Percentiles rank a stretch among this genome's conserved stretches.
These are phyloP conservation scores for Seiridium unicorne DNA, from an alignment of 2,329 filamentous ascomycete genomes.

Conservation along the genomic window DNA sequence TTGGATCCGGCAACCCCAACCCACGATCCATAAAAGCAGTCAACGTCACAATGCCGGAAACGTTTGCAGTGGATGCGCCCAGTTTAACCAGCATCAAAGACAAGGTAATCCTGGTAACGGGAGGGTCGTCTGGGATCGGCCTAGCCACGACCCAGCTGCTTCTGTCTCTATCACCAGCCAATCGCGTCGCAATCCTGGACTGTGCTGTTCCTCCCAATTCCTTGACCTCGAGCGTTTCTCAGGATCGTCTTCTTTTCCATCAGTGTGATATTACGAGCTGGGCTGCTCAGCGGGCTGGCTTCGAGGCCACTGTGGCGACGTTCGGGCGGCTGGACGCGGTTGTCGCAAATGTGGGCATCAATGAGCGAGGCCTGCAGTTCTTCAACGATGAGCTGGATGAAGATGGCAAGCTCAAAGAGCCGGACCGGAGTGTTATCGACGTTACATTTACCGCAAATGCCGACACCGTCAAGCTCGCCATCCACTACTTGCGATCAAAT, in stretches of 20 bases:
- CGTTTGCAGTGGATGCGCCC: slow-evolving; percentile 41
- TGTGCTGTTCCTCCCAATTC: slow-evolving; percentile 35
- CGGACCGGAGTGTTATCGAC: slow-evolving; percentile 40
- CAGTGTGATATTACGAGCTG: slow-evolving; percentile 47
- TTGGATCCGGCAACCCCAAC: too few species aligned
- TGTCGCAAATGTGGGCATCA: slow-evolving; percentile 64
- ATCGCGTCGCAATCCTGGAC: slow-evolving; percentile 34
- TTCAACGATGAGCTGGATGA: slow-evolving; percentile 43
- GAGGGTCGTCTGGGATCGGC: slow-evolving; percentile 60
- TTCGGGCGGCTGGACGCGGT: slow-evolving; percentile 74
- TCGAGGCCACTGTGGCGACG: slow-evolving; percentile 51
- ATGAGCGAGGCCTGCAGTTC: slow-evolving; percentile 40
- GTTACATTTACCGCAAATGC: slow-evolving; percentile 48
- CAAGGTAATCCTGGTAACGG: slow-evolving; percentile 54
- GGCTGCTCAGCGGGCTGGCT: slow-evolving; percentile 47
- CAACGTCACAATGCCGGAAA: background rate
- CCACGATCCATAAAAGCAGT: too few species aligned
- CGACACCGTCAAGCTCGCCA: slow-evolving; percentile 46
- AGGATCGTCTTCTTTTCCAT: slow-evolving; percentile 21
- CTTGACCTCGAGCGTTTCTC: slow-evolving; percentile 32
- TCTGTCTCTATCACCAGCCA: slow-evolving; percentile 40
- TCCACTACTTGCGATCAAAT: slow-evolving; percentile 49
- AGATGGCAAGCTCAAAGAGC: slow-evolving; percentile 46
- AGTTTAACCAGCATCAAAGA: slow-evolving; percentile 41
- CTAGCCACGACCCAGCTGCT: slow-evolving; percentile 53